Percentiles rank a stretch among this genome's conserved stretches.
Evolutionary conservation across 2,329 filamentous ascomycete species (phyloP).

Genomic region (Magnaporthiopsis incrustans): DNA sequence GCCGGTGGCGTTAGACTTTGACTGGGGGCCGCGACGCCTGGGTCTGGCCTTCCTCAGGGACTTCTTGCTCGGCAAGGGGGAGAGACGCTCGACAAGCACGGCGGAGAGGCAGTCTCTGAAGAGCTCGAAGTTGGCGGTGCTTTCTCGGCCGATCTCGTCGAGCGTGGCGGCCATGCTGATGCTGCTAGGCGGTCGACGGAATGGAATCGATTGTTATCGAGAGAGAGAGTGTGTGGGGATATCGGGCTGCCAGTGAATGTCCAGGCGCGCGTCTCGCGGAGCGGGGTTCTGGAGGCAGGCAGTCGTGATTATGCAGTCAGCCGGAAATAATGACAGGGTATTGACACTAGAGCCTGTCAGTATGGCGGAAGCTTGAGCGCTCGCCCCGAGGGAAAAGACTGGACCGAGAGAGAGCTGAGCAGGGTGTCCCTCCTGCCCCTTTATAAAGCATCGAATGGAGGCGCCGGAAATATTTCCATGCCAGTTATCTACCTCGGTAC

Average conservation of each 20-base stretch:
- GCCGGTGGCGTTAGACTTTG: neutral
- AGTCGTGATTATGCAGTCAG: neutral
- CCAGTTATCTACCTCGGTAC: neutral
- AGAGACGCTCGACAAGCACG: conserved; percentile 55
- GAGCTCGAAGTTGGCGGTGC: conserved; percentile 51
- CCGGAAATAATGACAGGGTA: too few relatives aligned
- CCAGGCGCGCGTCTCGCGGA: neutral
- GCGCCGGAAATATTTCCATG: neutral
- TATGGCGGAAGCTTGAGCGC: neutral
- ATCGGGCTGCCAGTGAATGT: neutral
- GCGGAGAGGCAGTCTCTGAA: conserved; percentile 71
- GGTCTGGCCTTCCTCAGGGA: neutral
- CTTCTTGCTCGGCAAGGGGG: conserved; percentile 15
- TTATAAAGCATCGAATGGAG: neutral
- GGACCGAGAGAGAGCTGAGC: too few relatives aligned
- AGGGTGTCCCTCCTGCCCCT: neutral
- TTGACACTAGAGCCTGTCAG: too few relatives aligned
- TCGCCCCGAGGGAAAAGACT: too few relatives aligned
- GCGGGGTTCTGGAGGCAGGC: too few relatives aligned
- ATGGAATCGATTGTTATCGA: neutral
- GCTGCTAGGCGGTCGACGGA: too few relatives aligned
- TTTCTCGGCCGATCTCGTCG: neutral
- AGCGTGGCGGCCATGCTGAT: neutral
- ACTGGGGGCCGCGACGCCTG: neutral
- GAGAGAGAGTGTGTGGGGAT: too few relatives aligned